A percentile compares a stretch with the other conserved stretches of the same genome.
These are phyloP conservation scores for Colletotrichum chlorophyti DNA, from an alignment of 2,329 filamentous ascomycete genomes.

Conservation along the genomic window DNA sequence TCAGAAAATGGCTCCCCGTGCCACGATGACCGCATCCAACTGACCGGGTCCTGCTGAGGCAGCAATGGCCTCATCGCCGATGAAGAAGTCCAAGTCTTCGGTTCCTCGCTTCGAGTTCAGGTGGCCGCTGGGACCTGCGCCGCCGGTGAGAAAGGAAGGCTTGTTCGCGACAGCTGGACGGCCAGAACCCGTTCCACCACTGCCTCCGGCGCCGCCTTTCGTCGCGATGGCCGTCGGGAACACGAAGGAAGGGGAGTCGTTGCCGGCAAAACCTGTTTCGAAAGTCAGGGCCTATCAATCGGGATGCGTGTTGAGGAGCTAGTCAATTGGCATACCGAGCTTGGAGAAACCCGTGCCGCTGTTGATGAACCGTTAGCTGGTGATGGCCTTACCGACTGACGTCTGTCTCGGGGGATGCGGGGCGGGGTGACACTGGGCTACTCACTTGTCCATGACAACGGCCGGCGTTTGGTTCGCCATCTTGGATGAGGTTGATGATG, in stretches of 20 bases:
- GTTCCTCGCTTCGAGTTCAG: conserved; percentile 92
- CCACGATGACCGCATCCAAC: conserved; percentile 31
- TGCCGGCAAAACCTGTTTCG: conserved; percentile 88
- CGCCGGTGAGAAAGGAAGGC: conserved; percentile 91
- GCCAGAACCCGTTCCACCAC: conserved; percentile 81
- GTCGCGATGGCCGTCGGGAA: conserved; percentile 99
- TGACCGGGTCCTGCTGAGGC: conserved; percentile 83
- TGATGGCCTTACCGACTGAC: conserved; percentile 28
- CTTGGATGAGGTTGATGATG: conserved; percentile 6
- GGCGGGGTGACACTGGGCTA: conserved; percentile 40
- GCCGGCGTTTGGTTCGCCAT: conserved; percentile 99
- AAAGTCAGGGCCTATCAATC: conserved; percentile 35
- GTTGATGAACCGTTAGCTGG: conserved; percentile 37
- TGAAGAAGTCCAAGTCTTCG: conserved; percentile 98
- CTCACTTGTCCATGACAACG: conserved; percentile 99
- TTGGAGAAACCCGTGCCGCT: conserved; percentile 99
- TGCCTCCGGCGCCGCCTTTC: conserved; percentile 77
- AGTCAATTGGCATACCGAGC: conserved; percentile 71
- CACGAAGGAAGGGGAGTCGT: conserved; percentile 98
- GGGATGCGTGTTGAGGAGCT: conserved; percentile 4
- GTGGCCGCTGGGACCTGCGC: conserved; percentile 82
- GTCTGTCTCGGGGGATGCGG: conserved; percentile 36
- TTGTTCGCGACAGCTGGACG: conserved; percentile 92
- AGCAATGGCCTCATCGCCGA: conserved; percentile 92
- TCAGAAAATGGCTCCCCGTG: conserved; percentile 31